A percentile compares a stretch with the other conserved stretches of the same genome.
Conservation (phyloP, 2,329 filamentous ascomycete genomes). For the Aureobasidium vineae region DNA sequence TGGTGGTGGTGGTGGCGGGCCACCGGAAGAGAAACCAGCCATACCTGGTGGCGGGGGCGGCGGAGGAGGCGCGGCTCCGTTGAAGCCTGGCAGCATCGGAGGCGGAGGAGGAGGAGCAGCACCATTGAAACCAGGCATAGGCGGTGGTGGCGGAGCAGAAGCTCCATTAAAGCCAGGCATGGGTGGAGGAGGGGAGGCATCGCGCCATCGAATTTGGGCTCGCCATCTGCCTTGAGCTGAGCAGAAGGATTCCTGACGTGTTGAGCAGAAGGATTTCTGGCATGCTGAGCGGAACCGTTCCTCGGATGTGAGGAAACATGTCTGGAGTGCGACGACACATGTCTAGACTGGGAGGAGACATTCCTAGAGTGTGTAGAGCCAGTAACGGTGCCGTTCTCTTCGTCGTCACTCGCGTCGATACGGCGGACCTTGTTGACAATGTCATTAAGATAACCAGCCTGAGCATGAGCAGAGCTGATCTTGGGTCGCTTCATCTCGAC, state of each 20-base stretch:
- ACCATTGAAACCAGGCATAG: constrained; percentile 47
- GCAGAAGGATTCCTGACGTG: constrained; percentile 1
- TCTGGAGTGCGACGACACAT: constrained; percentile 6
- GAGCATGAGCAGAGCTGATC: constrained; percentile 47
- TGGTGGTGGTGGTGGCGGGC: constrained; percentile 48
- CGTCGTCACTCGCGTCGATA: constrained; percentile 70
- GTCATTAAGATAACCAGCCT: constrained; percentile 59
- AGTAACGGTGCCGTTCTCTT: constrained; percentile 68
- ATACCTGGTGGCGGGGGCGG: constrained; percentile 48
- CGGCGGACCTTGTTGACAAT: constrained; percentile 67
- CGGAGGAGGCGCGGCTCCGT: constrained; percentile 39
- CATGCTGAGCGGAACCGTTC: not conserved
- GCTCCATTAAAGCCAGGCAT: constrained; percentile 36
- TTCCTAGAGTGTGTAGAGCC: constrained; percentile 65
- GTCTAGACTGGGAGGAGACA: constrained; percentile 49
- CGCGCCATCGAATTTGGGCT: constrained; percentile 42
- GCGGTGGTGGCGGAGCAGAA: constrained; percentile 50
- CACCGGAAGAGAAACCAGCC: constrained; percentile 46
- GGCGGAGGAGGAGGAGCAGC: constrained; percentile 44
- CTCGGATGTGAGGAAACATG: constrained; percentile 6
- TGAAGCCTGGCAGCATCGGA: constrained; percentile 48
- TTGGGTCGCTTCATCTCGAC: constrained; percentile 75
- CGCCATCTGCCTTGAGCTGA: constrained; percentile 4
- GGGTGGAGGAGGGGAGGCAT: constrained; percentile 30
- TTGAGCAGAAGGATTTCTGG: not conserved